Evolutionary conservation across 495 filamentous ascomycete genomes (phyloP), one percentile per base, ranked within the genome.

Genomic region (Talaromyces proteolyticus): DNA sequence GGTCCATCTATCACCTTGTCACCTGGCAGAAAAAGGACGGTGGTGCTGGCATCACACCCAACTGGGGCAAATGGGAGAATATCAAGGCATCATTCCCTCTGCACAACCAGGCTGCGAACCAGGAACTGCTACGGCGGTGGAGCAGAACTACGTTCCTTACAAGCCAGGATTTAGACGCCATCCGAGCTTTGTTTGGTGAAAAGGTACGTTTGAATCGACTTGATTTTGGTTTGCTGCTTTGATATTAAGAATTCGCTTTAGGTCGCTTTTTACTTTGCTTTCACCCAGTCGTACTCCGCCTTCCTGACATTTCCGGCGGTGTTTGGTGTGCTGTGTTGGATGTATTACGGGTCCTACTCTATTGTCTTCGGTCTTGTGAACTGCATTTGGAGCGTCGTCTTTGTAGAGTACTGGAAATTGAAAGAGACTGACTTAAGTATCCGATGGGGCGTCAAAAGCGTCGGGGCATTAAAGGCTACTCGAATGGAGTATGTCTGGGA

Each of bases 331-430:
- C 70, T 81, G 2, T 77, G 84, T 14, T 96, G 88, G 87, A 57
- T 88, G 10, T 65, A 95, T 20, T 73, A 93, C 4, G 89, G 91
- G 2, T 74, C 84, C 36, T 98, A 88, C 64, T 96, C 91, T 6
- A 78, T 83, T 52, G 65, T 86, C 29, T 96, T 93, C 56, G 91
- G 84, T 6, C 55, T 88, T 8, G 72, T 85, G 19, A 91, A 86
- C 55, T 82, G 82, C 23, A 65, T 95, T 17, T 96, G 90, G 91
- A 85, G 84, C 37, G 80, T 94, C 6, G 71, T 90, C 14, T 97
- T 98, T 57, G 85, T 95, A 20, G 93, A 98, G 66, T 95, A 86
- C 63, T 98, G 93, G 93, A 95, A 93, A 70, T 84, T 88, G 50
- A 91, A 93, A 63, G 90, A 98, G 66, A 72, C 84, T 2, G 93